Evolutionary conservation across 768 basidiomycete species (phyloP).

Genomic region (Mycena galericulata): DNA sequence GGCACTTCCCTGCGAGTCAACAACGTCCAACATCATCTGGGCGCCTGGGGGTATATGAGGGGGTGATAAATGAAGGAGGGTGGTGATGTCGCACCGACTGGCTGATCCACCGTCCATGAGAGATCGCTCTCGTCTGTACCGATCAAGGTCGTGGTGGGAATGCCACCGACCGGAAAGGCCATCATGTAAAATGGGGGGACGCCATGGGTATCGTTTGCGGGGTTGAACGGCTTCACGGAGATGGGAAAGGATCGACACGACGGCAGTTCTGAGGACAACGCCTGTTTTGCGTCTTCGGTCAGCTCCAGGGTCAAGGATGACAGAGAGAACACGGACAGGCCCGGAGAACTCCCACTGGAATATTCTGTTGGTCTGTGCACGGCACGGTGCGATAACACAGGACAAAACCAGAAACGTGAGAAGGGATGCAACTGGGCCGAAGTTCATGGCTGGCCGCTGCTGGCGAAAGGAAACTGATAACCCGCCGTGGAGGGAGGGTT

Average conservation of each 20-base stretch:
- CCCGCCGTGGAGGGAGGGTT: conserved; percentile 25
- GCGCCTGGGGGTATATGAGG: conserved; percentile 44
- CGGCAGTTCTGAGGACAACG: conserved; percentile 32
- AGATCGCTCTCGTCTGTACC: conserved; percentile 44
- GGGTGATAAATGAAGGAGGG: background rate
- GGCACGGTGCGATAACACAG: conserved; percentile 19
- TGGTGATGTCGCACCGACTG: conserved; percentile 44
- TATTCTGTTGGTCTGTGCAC: conserved; percentile 25
- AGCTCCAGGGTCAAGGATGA: background rate
- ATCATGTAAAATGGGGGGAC: conserved; percentile 51
- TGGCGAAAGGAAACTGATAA: conserved; percentile 16
- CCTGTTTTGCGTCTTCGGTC: conserved; percentile 14
- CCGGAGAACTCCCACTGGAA: conserved; percentile 32
- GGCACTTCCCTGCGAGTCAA: conserved; percentile 51
- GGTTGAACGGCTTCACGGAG: conserved; percentile 38
- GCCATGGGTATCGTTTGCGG: conserved; percentile 36
- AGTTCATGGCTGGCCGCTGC: conserved; percentile 28
- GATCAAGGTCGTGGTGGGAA: conserved; percentile 41
- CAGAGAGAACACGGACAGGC: conserved; percentile 1
- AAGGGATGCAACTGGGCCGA: conserved; percentile 26
- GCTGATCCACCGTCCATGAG: conserved; percentile 50
- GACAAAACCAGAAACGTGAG: conserved; percentile 30
- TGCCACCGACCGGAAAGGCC: conserved; percentile 46
- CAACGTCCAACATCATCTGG: conserved; percentile 49
- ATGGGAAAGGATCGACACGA: conserved; percentile 40